Conservation (phyloP, 495 filamentous ascomycete genomes). For the Penicillium malachiteum region DNA sequence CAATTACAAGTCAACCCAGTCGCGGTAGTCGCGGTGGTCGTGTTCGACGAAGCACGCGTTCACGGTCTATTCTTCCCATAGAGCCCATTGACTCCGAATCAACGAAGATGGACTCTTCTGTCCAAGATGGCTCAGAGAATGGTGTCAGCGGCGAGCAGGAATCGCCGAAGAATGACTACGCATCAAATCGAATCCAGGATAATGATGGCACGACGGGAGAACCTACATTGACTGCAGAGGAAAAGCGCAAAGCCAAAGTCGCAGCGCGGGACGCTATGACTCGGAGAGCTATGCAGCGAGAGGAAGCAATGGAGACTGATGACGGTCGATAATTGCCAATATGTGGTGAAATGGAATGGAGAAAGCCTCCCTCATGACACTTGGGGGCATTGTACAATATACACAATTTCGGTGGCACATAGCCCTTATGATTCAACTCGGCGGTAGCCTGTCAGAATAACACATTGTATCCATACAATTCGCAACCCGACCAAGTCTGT, state of each 20-base stretch:
- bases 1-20: not conserved
- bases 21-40: constrained; percentile 8
- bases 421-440: not conserved
- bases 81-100: not conserved
- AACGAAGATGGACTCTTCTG: not conserved
- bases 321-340: constrained; percentile 17
- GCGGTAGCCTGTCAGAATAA: no score
- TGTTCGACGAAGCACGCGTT: constrained; percentile 17
- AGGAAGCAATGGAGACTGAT: constrained; percentile 45
- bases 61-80: constrained; percentile 7
- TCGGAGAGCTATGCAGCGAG: constrained; percentile 42
- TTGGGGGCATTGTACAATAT: not conserved
- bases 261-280: constrained; percentile 39
- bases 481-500: no score
- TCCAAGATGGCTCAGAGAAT: not conserved
- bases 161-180: not conserved
- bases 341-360: not conserved
- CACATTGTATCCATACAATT: no score
- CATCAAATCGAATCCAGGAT: not conserved
- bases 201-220: not conserved
- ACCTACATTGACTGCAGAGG: constrained; percentile 5
- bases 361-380: not conserved
- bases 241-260: constrained; percentile 39
- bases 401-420: not conserved
- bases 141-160: not conserved